A percentile compares a stretch with the other conserved stretches of the same genome.
phyloP scores from a whole-genome alignment of 208 protist species.

The Plasmodiophora brassicae region DNA sequence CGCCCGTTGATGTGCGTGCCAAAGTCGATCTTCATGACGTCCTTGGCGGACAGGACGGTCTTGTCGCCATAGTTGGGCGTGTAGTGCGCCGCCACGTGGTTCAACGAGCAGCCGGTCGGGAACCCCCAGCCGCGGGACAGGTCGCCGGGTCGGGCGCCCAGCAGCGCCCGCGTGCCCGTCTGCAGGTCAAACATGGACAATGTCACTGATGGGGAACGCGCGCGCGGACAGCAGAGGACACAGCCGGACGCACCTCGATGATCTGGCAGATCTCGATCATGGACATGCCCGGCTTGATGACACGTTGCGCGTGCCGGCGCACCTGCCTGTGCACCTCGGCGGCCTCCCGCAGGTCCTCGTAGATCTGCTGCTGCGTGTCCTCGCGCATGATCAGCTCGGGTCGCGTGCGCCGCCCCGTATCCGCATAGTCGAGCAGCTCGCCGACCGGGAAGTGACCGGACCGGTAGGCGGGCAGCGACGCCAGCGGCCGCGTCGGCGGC shows the following conservation, averaged over 20 bases:
- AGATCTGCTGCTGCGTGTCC: conserved; percentile 13
- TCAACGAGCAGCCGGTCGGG: conserved; percentile 63
- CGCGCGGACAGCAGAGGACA: not conserved
- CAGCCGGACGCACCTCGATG: not conserved
- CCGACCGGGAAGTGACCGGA: conserved; percentile 31
- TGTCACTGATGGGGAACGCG: not conserved
- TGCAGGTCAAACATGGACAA: not conserved
- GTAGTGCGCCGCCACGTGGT: conserved; percentile 64
- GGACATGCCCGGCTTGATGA: conserved; percentile 57
- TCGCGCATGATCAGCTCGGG: conserved; percentile 37
- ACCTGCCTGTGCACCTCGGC: conserved; percentile 56
- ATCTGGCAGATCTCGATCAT: conserved; percentile 59
- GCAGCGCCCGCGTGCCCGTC: not conserved
- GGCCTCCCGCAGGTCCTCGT: conserved; percentile 51
- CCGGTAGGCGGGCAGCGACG: not conserved
- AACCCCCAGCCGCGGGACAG: conserved; percentile 55
- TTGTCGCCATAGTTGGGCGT: conserved; percentile 62
- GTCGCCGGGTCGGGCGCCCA: conserved; percentile 24
- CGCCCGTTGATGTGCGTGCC: conserved; percentile 64
- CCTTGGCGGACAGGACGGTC: conserved; percentile 52
- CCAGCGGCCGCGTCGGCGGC: conserved; percentile 30
- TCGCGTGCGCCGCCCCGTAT: not conserved
- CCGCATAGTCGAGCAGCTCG: not conserved
- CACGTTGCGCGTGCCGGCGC: conserved; percentile 51
- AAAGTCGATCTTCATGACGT: conserved; percentile 66